These are phyloP conservation scores for Babjeviella inositovora DNA, from an alignment of 805 yeast species.

Conservation along the genomic window DNA sequence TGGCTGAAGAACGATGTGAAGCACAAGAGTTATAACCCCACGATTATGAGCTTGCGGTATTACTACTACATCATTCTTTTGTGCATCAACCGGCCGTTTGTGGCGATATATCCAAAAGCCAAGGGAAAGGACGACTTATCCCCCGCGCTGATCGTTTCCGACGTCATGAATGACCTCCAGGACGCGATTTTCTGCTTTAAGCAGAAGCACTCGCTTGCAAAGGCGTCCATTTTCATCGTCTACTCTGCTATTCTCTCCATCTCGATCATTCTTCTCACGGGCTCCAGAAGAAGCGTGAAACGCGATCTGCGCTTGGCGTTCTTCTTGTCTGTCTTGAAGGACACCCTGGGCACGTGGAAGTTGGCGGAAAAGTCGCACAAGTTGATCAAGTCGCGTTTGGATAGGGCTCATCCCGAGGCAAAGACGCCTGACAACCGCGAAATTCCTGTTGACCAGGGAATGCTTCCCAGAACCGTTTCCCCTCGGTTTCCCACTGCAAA, in stretches of 20 bases:
- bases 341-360: slow-evolving; percentile 28
- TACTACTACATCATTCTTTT: slow-evolving; percentile 40
- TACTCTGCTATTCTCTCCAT: slow-evolving; percentile 28
- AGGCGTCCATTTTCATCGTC: slow-evolving; percentile 27
- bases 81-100: slow-evolving; percentile 47
- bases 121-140: slow-evolving; percentile 7
- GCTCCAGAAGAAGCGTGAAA: slow-evolving; percentile 10
- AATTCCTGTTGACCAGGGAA: slow-evolving; percentile 3
- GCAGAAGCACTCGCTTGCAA: slow-evolving; percentile 17
- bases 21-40: slow-evolving; percentile 32
- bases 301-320: slow-evolving; percentile 15
- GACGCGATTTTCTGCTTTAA: slow-evolving; percentile 18
- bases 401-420: too few relatives aligned
- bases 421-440: slow-evolving; percentile 9
- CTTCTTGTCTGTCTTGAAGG: slow-evolving; percentile 20
- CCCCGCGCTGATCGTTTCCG: slow-evolving; percentile 17
- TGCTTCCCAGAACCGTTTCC: too few relatives aligned
- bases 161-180: slow-evolving; percentile 23
- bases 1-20: slow-evolving; percentile 28
- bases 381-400: slow-evolving; percentile 19
- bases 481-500: too few relatives aligned
- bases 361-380: slow-evolving; percentile 26
- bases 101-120: slow-evolving; percentile 11
- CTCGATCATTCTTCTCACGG: slow-evolving; percentile 19
- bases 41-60: slow-evolving; percentile 32